Conservation (phyloP, 768 basidiomycete genomes). For the Hygrophorus russula region DNA sequence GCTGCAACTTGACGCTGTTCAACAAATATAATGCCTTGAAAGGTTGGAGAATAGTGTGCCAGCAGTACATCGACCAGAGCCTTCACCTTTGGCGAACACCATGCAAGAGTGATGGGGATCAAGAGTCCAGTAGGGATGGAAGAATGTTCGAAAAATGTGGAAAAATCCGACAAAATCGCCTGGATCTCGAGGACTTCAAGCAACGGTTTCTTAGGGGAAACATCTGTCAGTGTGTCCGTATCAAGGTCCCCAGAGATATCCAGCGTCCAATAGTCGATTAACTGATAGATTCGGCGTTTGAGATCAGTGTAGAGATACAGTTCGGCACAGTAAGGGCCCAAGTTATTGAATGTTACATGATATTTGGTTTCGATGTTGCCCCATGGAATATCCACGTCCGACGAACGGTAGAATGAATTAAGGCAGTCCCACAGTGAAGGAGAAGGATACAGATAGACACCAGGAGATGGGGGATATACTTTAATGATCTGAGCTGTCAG, state of each 20-base stretch:
- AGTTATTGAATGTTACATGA: conserved; percentile 42
- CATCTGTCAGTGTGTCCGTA: neutral
- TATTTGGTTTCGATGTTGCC: conserved; percentile 53
- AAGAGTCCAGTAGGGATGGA: conserved; percentile 22
- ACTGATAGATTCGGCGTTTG: conserved; percentile 32
- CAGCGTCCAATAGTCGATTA: conserved; percentile 13
- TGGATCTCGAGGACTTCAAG: conserved; percentile 36
- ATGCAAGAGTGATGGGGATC: conserved; percentile 35
- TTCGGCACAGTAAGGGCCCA: conserved; percentile 71
- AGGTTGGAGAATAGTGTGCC: conserved; percentile 37
- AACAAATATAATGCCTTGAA: conserved; percentile 83
- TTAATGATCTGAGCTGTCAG: conserved; percentile 38
- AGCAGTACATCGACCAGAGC: conserved; percentile 52
- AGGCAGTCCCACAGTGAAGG: conserved; percentile 30
- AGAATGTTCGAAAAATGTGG: conserved; percentile 23
- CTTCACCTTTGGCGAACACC: conserved; percentile 67
- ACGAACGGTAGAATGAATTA: conserved; percentile 31
- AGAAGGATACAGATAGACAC: conserved; percentile 39
- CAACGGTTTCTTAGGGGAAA: conserved; percentile 15
- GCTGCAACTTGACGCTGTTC: conserved; percentile 75
- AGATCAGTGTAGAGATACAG: conserved; percentile 57
- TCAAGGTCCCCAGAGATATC: neutral
- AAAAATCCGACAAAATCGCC: conserved; percentile 34
- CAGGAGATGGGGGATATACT: conserved; percentile 42
- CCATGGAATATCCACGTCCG: conserved; percentile 45